These are phyloP conservation scores for Santalum album DNA, from an alignment of 164 flowering plant species.

Conservation along the genomic window DNA sequence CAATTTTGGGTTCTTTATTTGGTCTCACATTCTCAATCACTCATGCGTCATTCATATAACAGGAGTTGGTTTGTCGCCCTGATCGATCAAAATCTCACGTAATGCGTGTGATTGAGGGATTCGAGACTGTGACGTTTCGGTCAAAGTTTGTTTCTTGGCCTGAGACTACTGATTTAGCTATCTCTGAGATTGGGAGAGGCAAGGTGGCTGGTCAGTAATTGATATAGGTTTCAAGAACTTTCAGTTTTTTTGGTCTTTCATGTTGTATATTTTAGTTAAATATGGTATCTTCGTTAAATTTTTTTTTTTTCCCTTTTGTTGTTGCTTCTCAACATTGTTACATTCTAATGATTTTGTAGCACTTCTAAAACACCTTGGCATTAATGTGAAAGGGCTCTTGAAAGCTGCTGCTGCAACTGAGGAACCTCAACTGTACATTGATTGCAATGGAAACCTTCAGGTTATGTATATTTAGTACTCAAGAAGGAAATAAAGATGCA, in stretches of 20 bases:
- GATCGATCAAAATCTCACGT: constrained; percentile 65
- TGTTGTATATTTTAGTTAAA: not conserved
- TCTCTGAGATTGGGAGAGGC: constrained; percentile 93
- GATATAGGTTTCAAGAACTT: not conserved
- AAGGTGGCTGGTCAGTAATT: constrained; percentile 86
- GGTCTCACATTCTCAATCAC: constrained; percentile 1
- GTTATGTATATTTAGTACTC: constrained; percentile 44
- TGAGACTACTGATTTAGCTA: constrained; percentile 50
- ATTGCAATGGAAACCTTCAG: constrained; percentile 93
- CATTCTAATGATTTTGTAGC: constrained; percentile 35
- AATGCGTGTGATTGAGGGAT: constrained; percentile 86
- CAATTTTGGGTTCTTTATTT: constrained; percentile 2
- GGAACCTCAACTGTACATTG: constrained; percentile 87
- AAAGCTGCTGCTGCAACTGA: constrained; percentile 88
- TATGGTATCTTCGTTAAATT: too few relatives aligned
- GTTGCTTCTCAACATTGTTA: not conserved
- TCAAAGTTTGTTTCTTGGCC: constrained; percentile 91
- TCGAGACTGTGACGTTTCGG: constrained; percentile 81
- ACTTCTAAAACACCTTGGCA: constrained; percentile 83
- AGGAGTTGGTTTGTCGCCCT: constrained; percentile 59
- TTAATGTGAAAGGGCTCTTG: constrained; percentile 88
- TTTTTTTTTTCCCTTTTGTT: constrained; percentile 3
- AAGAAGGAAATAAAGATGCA: too few relatives aligned
- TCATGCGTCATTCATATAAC: constrained; percentile 8
- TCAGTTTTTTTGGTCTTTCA: not conserved